phyloP scores from a whole-genome alignment of 176 grass and related monocot genomes.

The Thalia dealbata region DNA sequence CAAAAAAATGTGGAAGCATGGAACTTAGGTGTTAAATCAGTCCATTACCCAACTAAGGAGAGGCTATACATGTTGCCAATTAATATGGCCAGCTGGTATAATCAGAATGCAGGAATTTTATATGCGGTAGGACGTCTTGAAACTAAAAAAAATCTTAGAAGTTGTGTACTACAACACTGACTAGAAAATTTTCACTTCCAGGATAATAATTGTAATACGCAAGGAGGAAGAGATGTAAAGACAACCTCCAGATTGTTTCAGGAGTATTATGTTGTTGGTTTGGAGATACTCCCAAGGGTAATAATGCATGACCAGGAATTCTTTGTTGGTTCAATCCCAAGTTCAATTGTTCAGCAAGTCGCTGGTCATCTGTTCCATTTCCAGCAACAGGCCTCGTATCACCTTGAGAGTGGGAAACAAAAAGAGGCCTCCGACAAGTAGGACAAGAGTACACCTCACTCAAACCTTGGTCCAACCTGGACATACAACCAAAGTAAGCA shows the following conservation, averaged over 20 bases:
- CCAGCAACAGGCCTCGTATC: conserved; percentile 30
- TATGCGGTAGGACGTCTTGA: background rate
- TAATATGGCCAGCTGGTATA: too few relatives aligned
- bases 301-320: conserved; percentile 39
- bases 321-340: conserved; percentile 53
- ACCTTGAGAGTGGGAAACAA: conserved; percentile 40
- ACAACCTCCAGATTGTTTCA: conserved; percentile 80
- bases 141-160: background rate
- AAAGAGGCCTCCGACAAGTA: conserved; percentile 84
- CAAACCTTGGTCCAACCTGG: conserved; percentile 92
- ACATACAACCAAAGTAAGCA: background rate
- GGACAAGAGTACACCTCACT: conserved; percentile 91
- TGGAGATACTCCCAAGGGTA: conserved; percentile 35
- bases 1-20: background rate
- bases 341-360: conserved; percentile 61
- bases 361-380: conserved; percentile 38
- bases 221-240: conserved; percentile 10
- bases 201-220: background rate
- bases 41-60: background rate
- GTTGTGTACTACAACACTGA: background rate
- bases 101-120: background rate
- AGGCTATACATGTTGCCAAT: too few relatives aligned
- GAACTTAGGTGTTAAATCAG: background rate
- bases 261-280: conserved; percentile 45
- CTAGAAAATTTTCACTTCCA: background rate